Evolutionary conservation across 2,329 filamentous ascomycete species (phyloP).

Genomic region (Phialemonium atrogriseum): DNA sequence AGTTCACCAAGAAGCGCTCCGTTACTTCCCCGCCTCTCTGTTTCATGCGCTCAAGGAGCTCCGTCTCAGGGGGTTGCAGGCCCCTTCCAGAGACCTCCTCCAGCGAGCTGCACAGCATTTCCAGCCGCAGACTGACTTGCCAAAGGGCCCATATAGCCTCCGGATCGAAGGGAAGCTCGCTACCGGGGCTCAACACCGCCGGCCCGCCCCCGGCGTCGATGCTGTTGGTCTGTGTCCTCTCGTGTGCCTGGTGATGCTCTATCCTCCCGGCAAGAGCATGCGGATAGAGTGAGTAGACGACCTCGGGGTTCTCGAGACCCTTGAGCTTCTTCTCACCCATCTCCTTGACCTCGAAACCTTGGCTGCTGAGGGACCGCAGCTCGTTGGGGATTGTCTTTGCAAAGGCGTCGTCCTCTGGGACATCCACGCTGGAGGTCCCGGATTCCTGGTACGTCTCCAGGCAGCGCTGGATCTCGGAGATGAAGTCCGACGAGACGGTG

Average conservation of each 20-base stretch:
- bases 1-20: conserved; percentile 78
- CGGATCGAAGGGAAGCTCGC: conserved; percentile 67
- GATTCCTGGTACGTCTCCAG: conserved; percentile 82
- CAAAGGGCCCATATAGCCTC: conserved; percentile 84
- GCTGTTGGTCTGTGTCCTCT: conserved; percentile 25
- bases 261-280: conserved; percentile 78
- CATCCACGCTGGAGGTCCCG: conserved; percentile 67
- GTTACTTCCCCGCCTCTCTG: conserved; percentile 73
- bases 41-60: conserved; percentile 63
- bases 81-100: conserved; percentile 57
- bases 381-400: conserved; percentile 78
- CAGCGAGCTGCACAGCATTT: conserved; percentile 88
- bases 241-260: conserved; percentile 52
- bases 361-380: conserved; percentile 74
- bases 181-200: conserved; percentile 53
- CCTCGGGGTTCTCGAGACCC: conserved; percentile 93
- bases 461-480: conserved; percentile 87
- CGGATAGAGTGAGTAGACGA: conserved; percentile 91
- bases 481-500: conserved; percentile 93
- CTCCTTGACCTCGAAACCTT: conserved; percentile 95
- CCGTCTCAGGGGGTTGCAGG: conserved; percentile 73
- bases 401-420: conserved; percentile 65
- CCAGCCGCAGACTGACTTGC: conserved; percentile 79
- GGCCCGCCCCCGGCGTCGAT: conserved; percentile 43
- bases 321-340: conserved; percentile 89